Evolutionary conservation across 495 filamentous ascomycete genomes (phyloP).

Genomic region (Aspergillus saccharolyticus): DNA sequence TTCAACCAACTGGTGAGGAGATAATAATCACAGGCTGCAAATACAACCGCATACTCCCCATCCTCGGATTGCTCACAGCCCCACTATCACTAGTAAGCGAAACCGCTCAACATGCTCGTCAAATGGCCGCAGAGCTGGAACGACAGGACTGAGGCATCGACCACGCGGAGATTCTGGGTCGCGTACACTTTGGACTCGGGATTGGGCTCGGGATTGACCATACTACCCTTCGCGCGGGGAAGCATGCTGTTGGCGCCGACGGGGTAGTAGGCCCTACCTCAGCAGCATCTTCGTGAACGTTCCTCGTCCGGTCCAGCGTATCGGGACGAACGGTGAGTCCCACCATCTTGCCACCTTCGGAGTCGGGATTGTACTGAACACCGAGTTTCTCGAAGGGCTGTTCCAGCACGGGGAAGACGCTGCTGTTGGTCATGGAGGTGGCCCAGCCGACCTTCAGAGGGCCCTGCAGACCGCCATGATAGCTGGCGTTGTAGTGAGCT

Average conservation of each 20-base stretch:
- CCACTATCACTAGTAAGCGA: no score
- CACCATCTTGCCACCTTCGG: constrained; percentile 36
- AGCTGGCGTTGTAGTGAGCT: constrained; percentile 14
- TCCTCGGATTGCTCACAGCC: no score
- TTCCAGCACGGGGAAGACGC: constrained; percentile 8
- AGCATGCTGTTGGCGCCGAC: constrained; percentile 19
- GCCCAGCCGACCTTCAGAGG: constrained; percentile 27
- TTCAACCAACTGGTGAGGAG: no score
- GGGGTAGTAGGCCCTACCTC: background rate
- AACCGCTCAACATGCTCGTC: no score
- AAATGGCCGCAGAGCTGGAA: constrained; percentile 48
- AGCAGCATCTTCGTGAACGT: constrained; percentile 49
- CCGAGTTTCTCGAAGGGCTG: constrained; percentile 10
- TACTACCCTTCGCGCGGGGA: constrained; percentile 16
- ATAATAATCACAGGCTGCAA: no score
- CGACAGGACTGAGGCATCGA: constrained; percentile 51
- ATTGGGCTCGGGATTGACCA: constrained; percentile 29
- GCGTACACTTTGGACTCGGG: constrained; percentile 38
- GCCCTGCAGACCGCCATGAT: constrained; percentile 19
- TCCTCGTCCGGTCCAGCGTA: constrained; percentile 36
- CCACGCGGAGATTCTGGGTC: constrained; percentile 46
- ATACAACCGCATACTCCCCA: no score
- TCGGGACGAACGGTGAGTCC: constrained; percentile 38
- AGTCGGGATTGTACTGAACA: constrained; percentile 28
- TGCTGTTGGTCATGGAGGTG: constrained; percentile 13